Conservation (phyloP, 768 basidiomycete species). For the Multifurca ochricompacta region DNA sequence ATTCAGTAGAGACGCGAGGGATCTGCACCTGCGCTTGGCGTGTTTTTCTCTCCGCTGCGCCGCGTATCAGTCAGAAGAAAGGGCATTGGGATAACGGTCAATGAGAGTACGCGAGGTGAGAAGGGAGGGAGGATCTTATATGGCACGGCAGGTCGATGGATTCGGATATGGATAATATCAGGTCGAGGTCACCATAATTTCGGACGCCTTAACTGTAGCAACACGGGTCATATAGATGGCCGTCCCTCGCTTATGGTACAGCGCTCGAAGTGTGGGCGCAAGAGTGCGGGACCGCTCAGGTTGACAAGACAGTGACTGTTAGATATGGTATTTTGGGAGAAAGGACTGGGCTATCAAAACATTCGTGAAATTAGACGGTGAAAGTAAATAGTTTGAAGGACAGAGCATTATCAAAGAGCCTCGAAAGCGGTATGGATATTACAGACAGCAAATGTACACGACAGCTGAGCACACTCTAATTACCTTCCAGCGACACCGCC, state of each 20-base stretch:
- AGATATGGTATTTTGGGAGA: too few species aligned
- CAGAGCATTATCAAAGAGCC: not conserved
- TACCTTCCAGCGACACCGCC: conserved; percentile 68
- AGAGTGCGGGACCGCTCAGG: too few species aligned
- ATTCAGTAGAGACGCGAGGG: not conserved
- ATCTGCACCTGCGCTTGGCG: conserved; percentile 24
- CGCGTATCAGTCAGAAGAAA: not conserved
- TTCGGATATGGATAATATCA: not conserved
- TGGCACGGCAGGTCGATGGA: not conserved
- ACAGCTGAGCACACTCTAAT: not conserved
- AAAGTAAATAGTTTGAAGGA: not conserved
- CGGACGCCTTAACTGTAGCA: too few species aligned
- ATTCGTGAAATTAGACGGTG: not conserved
- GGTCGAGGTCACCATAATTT: not conserved
- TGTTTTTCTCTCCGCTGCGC: conserved; percentile 28
- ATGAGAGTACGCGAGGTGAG: not conserved
- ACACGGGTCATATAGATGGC: too few species aligned
- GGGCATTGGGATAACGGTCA: not conserved
- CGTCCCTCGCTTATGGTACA: too few species aligned
- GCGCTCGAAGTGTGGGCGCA: not conserved
- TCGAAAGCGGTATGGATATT: not conserved
- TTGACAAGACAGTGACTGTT: too few species aligned
- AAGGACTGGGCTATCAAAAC: too few species aligned
- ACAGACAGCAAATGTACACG: not conserved
- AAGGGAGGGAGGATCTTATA: not conserved